Base-by-base conservation (phyloP, 306 rosid species). In the Mimosa bimucronata region DNA sequence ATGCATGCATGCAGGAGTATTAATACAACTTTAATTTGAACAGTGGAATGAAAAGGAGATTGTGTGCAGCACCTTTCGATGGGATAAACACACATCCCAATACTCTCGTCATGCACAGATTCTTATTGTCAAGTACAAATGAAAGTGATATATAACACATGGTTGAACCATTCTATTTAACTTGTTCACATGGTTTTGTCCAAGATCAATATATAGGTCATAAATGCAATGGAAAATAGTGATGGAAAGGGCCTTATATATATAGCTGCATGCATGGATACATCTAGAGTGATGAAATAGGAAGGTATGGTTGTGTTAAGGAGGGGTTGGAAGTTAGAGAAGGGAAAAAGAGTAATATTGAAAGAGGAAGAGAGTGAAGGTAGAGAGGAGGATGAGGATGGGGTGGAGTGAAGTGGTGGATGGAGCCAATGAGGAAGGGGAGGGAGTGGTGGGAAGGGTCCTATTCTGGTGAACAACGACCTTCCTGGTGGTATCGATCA, bases 401-500 rank as follows among this genome's bases (percentile, higher is more conserved):
- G 82, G 76, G 48, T 55, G 38, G 7, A 21, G 3, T 4, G 30
- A 46, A 0, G 48, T 3, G 48, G 16, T 44, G 64, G 86, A 77
- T 58, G 81, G 81, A 26, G 91, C 84, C 26, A 48, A 14, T 2
- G 61, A 21, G 21, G 61, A 40, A 89, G 79, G 19, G 46, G 46
- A 34, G 46, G 46, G 29, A 1, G 71, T 86, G 21, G 91, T 31
- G 25, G 71, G 68, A 9, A 9, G 14, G 40, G 68, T 61, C 34
- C 19, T 82, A 14, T 21, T 76, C 28, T 84, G 84, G 74, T 85
- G 93, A 34, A 34, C 38, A 34, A 34, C n/a, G n/a, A n/a, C 38
- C 82, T 68, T 83, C 37, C 85, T 73, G 0, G 85, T 73, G 0
- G 85, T n/a, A 85, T 95, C 98, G 1, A 95, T 89, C 99, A 95